Conservation (phyloP, 164 flowering plant genomes). For the Liquidambar formosana region DNA sequence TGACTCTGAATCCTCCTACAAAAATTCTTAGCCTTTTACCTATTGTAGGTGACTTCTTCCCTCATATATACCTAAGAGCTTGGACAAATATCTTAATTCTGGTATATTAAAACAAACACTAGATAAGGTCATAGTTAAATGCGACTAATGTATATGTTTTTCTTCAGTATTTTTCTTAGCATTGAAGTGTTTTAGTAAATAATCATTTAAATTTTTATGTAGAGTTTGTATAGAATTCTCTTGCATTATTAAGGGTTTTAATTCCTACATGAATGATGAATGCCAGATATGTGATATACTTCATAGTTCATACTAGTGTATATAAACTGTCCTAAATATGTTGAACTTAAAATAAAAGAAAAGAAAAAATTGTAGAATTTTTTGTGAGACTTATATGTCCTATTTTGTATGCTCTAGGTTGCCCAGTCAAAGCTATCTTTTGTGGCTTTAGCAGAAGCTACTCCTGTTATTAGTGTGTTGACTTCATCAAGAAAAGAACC, state of each 20-base stretch:
- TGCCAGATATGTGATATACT: too few relatives aligned
- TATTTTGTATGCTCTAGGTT: slow-evolving; percentile 41
- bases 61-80: background rate
- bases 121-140: background rate
- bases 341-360: too few relatives aligned
- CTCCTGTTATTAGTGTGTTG: slow-evolving; percentile 58
- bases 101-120: background rate
- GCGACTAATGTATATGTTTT: background rate
- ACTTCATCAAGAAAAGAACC: slow-evolving; percentile 39
- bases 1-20: slow-evolving; percentile 74
- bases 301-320: too few relatives aligned
- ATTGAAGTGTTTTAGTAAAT: too few relatives aligned
- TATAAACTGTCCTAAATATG: too few relatives aligned
- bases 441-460: slow-evolving; percentile 77
- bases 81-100: too few relatives aligned
- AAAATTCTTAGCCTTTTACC: slow-evolving; percentile 54
- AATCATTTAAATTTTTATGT: background rate
- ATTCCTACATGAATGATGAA: too few relatives aligned
- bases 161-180: too few relatives aligned
- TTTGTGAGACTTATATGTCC: too few relatives aligned
- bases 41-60: slow-evolving; percentile 48
- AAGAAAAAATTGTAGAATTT: too few relatives aligned
- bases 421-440: slow-evolving; percentile 67
- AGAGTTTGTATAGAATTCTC: background rate
- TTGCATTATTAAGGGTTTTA: too few relatives aligned